Base-by-base conservation (phyloP, 331 rosid species). In the Rosa hybrid region DNA sequence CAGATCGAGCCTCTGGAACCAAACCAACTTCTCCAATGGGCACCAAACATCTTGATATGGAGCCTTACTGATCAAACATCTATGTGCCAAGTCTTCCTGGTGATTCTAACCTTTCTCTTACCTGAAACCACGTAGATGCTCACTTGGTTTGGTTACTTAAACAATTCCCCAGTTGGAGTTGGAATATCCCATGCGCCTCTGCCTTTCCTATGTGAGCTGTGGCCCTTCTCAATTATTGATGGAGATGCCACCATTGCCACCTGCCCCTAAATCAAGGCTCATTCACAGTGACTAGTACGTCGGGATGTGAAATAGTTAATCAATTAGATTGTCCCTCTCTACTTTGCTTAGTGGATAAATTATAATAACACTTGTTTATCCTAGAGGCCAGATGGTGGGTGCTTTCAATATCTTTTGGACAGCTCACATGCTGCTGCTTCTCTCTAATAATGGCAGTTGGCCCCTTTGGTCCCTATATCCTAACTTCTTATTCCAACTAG, bases 391-490 rank as follows among this genome's bases (percentile, higher is more conserved):
- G 41, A 23, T 48, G 75, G 59, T 71, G 41, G 59, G 48, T 46
- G 8, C 46, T 9, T 18, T 63, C 12, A 76, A 62, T 27, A 63
- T 77, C 72, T 38, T 3, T 23, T 13, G 50, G 80, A 65, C 80
- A 65, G 64, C 74, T 64, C 80, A 77, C 80, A 64, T 48, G 74
- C 51, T 7, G 2, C 62, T 76, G 51, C 23, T 48, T 48, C 74
- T 53, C 38, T 49, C 38, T 1, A 7, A 49, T 18, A 64, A 48
- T 4, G 48, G 30, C 62, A 48, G 12, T 64, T 64, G 39, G 39
- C 39, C 39, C 4, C 39, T 34, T 34, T 34, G 39, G 39, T 34
- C 39, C 39, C 39, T 34, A 34, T 34, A 34, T 34, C 3, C 39
- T 34, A 34, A 34, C 39, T 3, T 34, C 39, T 34, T 34, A 34